Percentiles rank a stretch among this genome's conserved stretches.
Evolutionary conservation across 345 rosid species (phyloP).

Genomic region (Eucalyptus polybractea): DNA sequence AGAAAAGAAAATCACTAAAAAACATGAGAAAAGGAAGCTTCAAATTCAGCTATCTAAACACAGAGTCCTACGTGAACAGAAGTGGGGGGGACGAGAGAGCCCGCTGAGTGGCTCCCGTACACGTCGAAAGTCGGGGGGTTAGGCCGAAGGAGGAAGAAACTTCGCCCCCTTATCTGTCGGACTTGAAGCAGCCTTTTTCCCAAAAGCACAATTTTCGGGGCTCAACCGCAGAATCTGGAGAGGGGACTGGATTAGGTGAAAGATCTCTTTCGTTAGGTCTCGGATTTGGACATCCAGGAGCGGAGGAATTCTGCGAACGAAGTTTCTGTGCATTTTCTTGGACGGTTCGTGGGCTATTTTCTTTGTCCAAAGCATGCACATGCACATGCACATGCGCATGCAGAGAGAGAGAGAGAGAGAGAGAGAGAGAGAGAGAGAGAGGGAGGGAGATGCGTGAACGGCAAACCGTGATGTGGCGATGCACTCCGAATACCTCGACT

Average conservation of each 20-base stretch:
- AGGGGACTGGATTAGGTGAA: not conserved
- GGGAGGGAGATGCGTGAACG: no score
- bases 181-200: not conserved
- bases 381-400: not conserved
- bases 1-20: not conserved
- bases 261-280: not conserved
- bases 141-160: not conserved
- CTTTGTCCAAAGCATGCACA: not conserved
- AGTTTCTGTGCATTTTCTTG: not conserved
- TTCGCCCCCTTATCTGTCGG: not conserved
- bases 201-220: not conserved
- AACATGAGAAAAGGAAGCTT: not conserved
- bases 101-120: not conserved
- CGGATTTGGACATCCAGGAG: not conserved
- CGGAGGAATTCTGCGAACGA: not conserved
- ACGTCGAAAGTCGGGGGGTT: not conserved
- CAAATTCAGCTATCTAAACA: not conserved
- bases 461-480: not conserved
- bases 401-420: not conserved
- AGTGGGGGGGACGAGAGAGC: not conserved
- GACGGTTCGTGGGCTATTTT: not conserved
- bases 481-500: not conserved
- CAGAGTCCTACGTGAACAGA: not conserved
- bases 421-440: not conserved
- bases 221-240: not conserved